These are phyloP conservation scores for Macrotyloma uniflorum DNA, from an alignment of 306 rosid species.

Conservation along the genomic window DNA sequence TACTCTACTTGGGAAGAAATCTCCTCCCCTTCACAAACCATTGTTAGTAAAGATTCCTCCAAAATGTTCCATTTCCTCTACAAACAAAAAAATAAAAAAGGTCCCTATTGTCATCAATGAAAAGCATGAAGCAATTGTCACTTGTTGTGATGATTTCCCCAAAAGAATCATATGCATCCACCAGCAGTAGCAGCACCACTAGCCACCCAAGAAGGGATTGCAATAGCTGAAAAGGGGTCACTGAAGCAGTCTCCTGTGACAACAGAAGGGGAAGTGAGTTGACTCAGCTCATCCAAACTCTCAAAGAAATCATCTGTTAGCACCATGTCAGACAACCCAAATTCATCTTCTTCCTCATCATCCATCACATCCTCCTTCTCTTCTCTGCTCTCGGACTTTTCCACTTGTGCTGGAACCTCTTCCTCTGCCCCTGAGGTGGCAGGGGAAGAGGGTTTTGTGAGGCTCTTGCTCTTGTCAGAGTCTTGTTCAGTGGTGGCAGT, in stretches of 20 bases:
- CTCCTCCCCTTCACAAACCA: constrained; percentile 33
- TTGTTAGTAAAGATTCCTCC: constrained; percentile 46
- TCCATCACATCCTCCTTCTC: constrained; percentile 60
- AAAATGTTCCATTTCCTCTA: constrained; percentile 43
- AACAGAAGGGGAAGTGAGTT: constrained; percentile 19
- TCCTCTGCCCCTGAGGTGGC: constrained; percentile 59
- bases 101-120: constrained; percentile 39
- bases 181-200: constrained; percentile 67
- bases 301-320: constrained; percentile 77
- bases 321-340: constrained; percentile 64
- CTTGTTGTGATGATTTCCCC: constrained; percentile 4
- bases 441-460: constrained; percentile 51
- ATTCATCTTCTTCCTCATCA: constrained; percentile 68
- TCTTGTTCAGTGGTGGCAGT: constrained; percentile 36
- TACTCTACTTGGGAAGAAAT: constrained; percentile 26
- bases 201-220: constrained; percentile 60
- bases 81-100: constrained; percentile 8
- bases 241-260: constrained; percentile 54
- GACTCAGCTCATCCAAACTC: constrained; percentile 68
- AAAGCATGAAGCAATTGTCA: constrained; percentile 32
- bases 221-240: constrained; percentile 61
- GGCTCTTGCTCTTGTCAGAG: constrained; percentile 37
- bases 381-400: constrained; percentile 64
- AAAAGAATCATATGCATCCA: constrained; percentile 52
- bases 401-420: constrained; percentile 45